phyloP scores from a whole-genome alignment of 345 rosid genomes.

The Barbarea vulgaris region DNA sequence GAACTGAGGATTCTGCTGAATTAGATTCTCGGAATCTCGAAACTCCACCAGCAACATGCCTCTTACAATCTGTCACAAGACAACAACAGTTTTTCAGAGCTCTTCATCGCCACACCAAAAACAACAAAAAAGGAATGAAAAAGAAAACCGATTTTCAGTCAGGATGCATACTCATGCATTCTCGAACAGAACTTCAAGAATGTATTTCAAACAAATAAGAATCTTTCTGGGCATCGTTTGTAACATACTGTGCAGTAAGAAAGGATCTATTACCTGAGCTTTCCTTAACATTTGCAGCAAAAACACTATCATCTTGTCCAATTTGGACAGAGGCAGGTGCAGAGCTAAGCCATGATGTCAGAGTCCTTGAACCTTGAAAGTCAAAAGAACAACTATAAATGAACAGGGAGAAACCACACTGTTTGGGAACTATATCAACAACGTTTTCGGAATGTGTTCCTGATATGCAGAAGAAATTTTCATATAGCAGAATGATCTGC shows the following conservation, averaged over 20 bases:
- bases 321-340: slow-evolving; percentile 44
- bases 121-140: background rate
- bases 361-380: slow-evolving; percentile 42
- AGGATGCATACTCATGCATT: background rate
- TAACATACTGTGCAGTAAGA: background rate
- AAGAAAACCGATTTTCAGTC: slow-evolving; percentile 13
- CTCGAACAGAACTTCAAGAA: background rate
- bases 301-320: slow-evolving; percentile 34
- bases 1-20: slow-evolving; percentile 42
- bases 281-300: slow-evolving; percentile 35
- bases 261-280: slow-evolving; percentile 47
- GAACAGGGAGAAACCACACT: background rate
- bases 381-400: slow-evolving; percentile 1
- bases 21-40: slow-evolving; percentile 37
- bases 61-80: slow-evolving; percentile 50
- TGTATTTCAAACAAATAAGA: background rate
- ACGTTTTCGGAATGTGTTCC: background rate
- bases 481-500: background rate
- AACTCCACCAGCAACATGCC: slow-evolving; percentile 37
- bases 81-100: background rate
- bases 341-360: slow-evolving; percentile 77
- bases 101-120: background rate
- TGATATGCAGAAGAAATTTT: slow-evolving; percentile 5
- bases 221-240: background rate
- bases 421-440: background rate